Conservation (phyloP, 768 basidiomycete species). For the Sporobolomyces pararoseus region DNA sequence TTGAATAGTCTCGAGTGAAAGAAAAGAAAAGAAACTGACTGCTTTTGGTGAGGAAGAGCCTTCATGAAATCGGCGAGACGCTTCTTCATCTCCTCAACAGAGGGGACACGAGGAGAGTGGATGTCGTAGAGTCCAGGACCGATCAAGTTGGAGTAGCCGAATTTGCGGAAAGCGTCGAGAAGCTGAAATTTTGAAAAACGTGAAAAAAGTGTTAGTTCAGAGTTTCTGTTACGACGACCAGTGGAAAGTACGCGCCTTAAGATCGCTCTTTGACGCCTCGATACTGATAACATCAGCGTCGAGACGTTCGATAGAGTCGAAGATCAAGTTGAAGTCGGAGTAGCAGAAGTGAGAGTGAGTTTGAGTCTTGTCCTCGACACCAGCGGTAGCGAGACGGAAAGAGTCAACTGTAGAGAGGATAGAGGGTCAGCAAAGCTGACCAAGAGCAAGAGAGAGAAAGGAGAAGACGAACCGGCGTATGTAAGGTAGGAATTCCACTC, state of each 20-base stretch:
- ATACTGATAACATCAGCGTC: slow-evolving; percentile 91
- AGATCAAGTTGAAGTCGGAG: slow-evolving; percentile 86
- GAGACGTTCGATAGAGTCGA: slow-evolving; percentile 91
- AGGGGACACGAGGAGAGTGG: slow-evolving; percentile 97
- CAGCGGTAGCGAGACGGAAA: slow-evolving; percentile 94
- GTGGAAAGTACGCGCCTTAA: too few relatives aligned
- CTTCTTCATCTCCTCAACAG: slow-evolving; percentile 87
- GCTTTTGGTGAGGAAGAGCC: slow-evolving; percentile 27
- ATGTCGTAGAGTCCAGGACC: slow-evolving; percentile 65
- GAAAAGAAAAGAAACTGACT: slow-evolving; percentile 10
- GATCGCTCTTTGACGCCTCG: slow-evolving; percentile 13
- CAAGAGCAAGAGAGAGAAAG: too few relatives aligned
- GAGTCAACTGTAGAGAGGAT: slow-evolving; percentile 67
- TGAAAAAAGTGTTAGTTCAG: too few relatives aligned
- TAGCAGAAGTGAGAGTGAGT: slow-evolving; percentile 96
- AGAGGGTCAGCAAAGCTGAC: too few relatives aligned
- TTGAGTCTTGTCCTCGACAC: slow-evolving; percentile 88
- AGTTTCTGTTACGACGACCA: too few relatives aligned
- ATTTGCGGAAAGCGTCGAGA: slow-evolving; percentile 12
- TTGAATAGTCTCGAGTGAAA: too few relatives aligned
- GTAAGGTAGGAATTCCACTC: slow-evolving; percentile 96
- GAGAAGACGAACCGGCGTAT: slow-evolving; percentile 61
- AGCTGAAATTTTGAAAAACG: neutral
- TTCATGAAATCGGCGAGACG: slow-evolving; percentile 75
- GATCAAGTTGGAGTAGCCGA: slow-evolving; percentile 53